Conservation (phyloP, 208 protist genomes). For the Acanthamoeba triangularis region DNA sequence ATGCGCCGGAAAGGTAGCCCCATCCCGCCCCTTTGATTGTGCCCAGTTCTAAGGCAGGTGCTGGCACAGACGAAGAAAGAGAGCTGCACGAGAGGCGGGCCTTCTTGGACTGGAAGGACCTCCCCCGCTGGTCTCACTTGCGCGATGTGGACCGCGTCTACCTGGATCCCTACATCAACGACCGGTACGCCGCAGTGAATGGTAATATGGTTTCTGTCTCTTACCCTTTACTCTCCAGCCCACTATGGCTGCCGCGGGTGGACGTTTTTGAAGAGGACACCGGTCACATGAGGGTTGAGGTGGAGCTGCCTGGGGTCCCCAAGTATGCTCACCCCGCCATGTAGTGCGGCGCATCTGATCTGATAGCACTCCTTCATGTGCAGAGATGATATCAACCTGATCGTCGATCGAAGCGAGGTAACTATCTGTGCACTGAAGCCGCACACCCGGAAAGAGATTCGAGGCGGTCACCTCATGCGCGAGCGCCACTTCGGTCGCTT, state of each 20-base stretch:
- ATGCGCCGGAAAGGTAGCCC: not conserved
- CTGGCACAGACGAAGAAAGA: not conserved
- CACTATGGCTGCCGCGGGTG: slow-evolving; percentile 16
- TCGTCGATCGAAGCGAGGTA: not conserved
- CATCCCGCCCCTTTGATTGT: too few species aligned
- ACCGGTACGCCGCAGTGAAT: not conserved
- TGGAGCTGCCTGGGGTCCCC: slow-evolving; percentile 30
- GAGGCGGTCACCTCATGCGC: not conserved
- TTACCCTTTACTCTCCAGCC: not conserved
- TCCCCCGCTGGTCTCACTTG: slow-evolving; percentile 23
- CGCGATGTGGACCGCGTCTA: slow-evolving; percentile 3
- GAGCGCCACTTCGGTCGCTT: slow-evolving; percentile 46
- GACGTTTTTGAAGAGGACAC: slow-evolving; percentile 24
- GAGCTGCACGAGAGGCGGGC: not conserved
- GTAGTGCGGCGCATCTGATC: not conserved
- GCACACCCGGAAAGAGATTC: not conserved
- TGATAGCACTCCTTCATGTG: not conserved
- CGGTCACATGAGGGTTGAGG: not conserved
- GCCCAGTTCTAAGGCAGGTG: not conserved
- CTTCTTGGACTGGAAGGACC: slow-evolving; percentile 29
- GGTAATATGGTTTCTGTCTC: not conserved
- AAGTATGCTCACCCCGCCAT: not conserved
- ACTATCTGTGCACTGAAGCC: slow-evolving; percentile 36
- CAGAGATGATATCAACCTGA: slow-evolving; percentile 42
- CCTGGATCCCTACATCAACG: not conserved